Percentiles rank a stretch among this genome's conserved stretches.
These are phyloP conservation scores for Notholithocarpus densiflorus DNA, from an alignment of 306 rosid genomes.

Conservation along the genomic window DNA sequence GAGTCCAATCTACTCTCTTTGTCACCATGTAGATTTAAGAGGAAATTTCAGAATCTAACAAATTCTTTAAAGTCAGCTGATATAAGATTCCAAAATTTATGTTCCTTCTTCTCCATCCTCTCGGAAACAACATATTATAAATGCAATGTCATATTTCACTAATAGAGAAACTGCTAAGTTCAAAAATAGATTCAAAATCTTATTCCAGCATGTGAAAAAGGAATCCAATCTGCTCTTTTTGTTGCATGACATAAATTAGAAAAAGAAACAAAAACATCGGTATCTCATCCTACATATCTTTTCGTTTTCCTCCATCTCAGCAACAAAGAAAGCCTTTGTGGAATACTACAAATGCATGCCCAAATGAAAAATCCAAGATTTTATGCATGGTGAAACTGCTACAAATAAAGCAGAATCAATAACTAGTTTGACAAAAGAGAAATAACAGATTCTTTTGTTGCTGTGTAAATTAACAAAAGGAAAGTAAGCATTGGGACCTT, in stretches of 20 bases:
- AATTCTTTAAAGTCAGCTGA: not conserved
- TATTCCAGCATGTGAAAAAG: not conserved
- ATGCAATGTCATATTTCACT: not conserved
- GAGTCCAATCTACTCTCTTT: not conserved
- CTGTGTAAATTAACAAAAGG: not conserved
- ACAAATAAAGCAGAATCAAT: not conserved
- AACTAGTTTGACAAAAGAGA: not conserved
- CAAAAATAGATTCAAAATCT: not conserved
- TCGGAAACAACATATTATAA: not conserved
- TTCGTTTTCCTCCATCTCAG: not conserved
- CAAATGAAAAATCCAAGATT: not conserved
- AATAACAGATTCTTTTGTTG: conserved; percentile 1
- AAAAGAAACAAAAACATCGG: too few relatives aligned
- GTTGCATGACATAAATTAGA: not conserved
- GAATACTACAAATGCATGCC: not conserved
- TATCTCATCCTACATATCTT: not conserved
- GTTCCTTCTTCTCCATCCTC: not conserved
- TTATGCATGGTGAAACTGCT: not conserved
- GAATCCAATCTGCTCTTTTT: not conserved
- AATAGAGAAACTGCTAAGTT: not conserved
- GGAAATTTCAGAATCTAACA: not conserved
- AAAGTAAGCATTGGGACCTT: not conserved
- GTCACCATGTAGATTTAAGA: not conserved
- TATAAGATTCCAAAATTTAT: conserved; percentile 3
- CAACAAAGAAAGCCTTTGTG: not conserved